Evolutionary conservation across 108 stramenopile species (phyloP).

Genomic region (Chaetoceros muelleri): DNA sequence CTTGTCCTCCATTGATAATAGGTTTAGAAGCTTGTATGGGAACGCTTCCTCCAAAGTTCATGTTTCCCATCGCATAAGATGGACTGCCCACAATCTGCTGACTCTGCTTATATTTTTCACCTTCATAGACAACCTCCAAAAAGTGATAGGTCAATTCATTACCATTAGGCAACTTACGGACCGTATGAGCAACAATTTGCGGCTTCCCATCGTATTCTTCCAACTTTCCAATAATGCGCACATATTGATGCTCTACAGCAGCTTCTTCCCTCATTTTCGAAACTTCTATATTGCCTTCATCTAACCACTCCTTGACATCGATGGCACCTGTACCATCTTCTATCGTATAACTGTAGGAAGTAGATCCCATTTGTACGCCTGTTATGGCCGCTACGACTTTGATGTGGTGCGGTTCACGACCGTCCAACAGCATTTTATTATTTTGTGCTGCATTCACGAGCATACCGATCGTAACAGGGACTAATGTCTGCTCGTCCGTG

Average conservation of each 20-base stretch:
- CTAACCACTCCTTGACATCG: conserved; percentile 64
- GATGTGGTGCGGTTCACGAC: conserved; percentile 52
- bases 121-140: conserved; percentile 62
- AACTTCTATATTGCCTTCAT: conserved; percentile 40
- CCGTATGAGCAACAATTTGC: conserved; percentile 51
- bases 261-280: conserved; percentile 29
- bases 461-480: conserved; percentile 69
- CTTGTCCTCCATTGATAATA: background rate
- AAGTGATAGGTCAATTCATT: conserved; percentile 80
- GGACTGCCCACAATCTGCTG: conserved; percentile 19
- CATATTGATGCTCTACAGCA: conserved; percentile 39
- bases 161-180: conserved; percentile 40
- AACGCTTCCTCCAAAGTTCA: conserved; percentile 12
- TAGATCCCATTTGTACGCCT: conserved; percentile 27
- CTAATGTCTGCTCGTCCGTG: conserved; percentile 62
- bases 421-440: conserved; percentile 43
- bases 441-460: conserved; percentile 19
- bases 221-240: conserved; percentile 60
- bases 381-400: conserved; percentile 68
- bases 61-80: conserved; percentile 15
- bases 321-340: conserved; percentile 85
- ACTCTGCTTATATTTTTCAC: conserved; percentile 36
- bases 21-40: background rate
- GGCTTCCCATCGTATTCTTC: conserved; percentile 59
- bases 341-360: conserved; percentile 46